Evolutionary conservation across 148 eudicot genomes (phyloP), one percentile per base, ranked within the genome.

Genomic region (Polygonum maritimum): DNA sequence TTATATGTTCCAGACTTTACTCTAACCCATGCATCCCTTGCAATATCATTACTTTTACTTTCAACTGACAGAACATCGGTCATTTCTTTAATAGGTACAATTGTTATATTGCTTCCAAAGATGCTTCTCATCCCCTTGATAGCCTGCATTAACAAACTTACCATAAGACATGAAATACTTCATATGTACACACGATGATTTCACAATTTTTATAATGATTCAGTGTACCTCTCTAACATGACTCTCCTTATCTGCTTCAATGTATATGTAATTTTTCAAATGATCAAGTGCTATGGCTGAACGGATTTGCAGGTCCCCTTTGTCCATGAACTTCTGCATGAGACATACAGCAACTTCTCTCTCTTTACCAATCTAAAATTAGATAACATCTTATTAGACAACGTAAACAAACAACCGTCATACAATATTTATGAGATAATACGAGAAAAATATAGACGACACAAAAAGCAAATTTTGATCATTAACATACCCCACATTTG

Each of bases 1-100:
- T 94, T 94, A 70, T 94, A 94, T 12, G 83, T 90, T 48, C 98
- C 97, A 71, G 77, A 87, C 84, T 94, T 94, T 92, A 94, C 85
- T 79, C 98, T 86, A 67, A 94, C 94, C 98, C 98, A 94, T 48
- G 98, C 87, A 54, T 92, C 98, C 82, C 97, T 82, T 7, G 96
- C 71, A 71, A 94, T 83, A 76, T 94, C 98, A 69, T 88, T 86
- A 15, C 91, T 88, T 80, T 94, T 94, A 82, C 97, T 94, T 81
- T 94, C 98, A 73, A 94, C 98, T 2, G 98, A 86, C 8, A 94
- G 98, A 81, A 94, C 98, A 80, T 92, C 98, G 11, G 98, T 90
- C 98, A 94, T 94, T 84, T 94, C 98, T 81, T 92, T 94, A 60
- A 94, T 94, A 2, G 98, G 98, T 55, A 94, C 98, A 16, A 94